Evolutionary conservation across 192 early-diverging fungal genomes (phyloP).

Genomic region (Umbelopsis isabellina): DNA sequence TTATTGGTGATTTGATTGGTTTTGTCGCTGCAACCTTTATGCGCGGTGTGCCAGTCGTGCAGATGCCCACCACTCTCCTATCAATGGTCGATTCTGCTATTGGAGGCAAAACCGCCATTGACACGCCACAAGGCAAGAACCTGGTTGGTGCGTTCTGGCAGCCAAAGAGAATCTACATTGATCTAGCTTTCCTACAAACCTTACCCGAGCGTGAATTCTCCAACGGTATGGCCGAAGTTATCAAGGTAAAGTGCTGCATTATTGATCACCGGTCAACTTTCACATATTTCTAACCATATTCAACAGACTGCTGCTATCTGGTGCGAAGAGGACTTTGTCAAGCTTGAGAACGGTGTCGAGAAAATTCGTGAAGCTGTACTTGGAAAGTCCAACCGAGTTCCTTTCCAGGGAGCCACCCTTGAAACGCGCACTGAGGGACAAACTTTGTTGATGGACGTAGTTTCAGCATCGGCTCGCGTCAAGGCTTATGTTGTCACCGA

Average conservation of each 20-base stretch:
- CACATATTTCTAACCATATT: slow-evolving; percentile 52
- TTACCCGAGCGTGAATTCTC: slow-evolving; percentile 89
- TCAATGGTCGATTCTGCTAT: slow-evolving; percentile 98
- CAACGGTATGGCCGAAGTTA: slow-evolving; percentile 95
- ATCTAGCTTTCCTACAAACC: slow-evolving; percentile 79
- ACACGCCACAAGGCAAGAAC: slow-evolving; percentile 93
- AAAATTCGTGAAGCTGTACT: slow-evolving; percentile 78
- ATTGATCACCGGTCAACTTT: background rate
- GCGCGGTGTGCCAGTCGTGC: slow-evolving; percentile 91
- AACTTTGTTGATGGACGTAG: slow-evolving; percentile 75
- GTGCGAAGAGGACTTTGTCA: slow-evolving; percentile 83
- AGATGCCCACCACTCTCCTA: slow-evolving; percentile 92
- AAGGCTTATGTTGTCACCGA: slow-evolving; percentile 95
- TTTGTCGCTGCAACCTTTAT: slow-evolving; percentile 97
- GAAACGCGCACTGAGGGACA: slow-evolving; percentile 67
- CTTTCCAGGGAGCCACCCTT: slow-evolving; percentile 55
- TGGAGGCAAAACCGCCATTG: slow-evolving; percentile 95
- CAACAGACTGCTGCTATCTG: slow-evolving; percentile 91
- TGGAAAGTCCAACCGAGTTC: slow-evolving; percentile 40
- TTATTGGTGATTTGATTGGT: slow-evolving; percentile 92
- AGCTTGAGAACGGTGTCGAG: slow-evolving; percentile 85
- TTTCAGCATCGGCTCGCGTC: slow-evolving; percentile 85
- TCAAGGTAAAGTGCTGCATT: slow-evolving; percentile 49
- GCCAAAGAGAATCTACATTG: slow-evolving; percentile 89
- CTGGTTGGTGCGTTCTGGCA: slow-evolving; percentile 98